These are phyloP conservation scores for Phytophthora boehmeriae DNA, from an alignment of 352 stramenopile genomes.

Conservation along the genomic window DNA sequence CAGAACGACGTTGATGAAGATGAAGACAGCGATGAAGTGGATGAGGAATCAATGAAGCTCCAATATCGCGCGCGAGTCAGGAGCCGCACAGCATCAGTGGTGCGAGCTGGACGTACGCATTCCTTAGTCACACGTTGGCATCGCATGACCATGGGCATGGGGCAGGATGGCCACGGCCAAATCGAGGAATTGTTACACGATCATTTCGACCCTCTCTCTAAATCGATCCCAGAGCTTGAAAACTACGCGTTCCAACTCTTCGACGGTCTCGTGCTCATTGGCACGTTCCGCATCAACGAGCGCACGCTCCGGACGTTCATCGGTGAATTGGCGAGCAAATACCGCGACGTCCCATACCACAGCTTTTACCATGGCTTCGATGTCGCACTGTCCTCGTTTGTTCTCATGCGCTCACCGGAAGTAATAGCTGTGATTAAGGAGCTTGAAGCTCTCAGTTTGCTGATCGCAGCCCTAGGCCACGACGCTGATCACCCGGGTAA, in stretches of 20 bases:
- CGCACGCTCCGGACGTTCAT: conserved; percentile 58
- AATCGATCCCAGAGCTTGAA: conserved; percentile 60
- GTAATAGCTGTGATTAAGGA: conserved; percentile 74
- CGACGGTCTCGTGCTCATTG: conserved; percentile 59
- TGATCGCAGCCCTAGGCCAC: conserved; percentile 85
- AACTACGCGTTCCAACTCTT: conserved; percentile 69
- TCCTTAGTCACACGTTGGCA: conserved; percentile 72
- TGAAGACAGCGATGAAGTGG: conserved; percentile 15
- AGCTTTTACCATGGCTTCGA: conserved; percentile 89
- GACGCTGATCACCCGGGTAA: conserved; percentile 90
- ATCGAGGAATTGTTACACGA: conserved; percentile 59
- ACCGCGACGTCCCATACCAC: conserved; percentile 82
- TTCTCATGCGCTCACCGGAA: conserved; percentile 55
- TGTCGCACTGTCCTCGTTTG: conserved; percentile 71
- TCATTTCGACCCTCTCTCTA: conserved; percentile 66
- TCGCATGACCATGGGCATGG: conserved; percentile 59
- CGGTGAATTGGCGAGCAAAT: conserved; percentile 53
- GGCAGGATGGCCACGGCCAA: conserved; percentile 25
- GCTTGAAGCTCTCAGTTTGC: conserved; percentile 73
- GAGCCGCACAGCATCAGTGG: conserved; percentile 49
- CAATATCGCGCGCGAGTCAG: conserved; percentile 18
- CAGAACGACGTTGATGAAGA: conserved; percentile 50
- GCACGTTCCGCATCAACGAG: conserved; percentile 71
- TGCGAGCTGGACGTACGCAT: conserved; percentile 46
- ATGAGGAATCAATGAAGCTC: conserved; percentile 20